A percentile compares a stretch with the other conserved stretches of the same genome.
phyloP scores from a whole-genome alignment of 805 yeast genomes.

The Kockiozyma suomiensis region DNA sequence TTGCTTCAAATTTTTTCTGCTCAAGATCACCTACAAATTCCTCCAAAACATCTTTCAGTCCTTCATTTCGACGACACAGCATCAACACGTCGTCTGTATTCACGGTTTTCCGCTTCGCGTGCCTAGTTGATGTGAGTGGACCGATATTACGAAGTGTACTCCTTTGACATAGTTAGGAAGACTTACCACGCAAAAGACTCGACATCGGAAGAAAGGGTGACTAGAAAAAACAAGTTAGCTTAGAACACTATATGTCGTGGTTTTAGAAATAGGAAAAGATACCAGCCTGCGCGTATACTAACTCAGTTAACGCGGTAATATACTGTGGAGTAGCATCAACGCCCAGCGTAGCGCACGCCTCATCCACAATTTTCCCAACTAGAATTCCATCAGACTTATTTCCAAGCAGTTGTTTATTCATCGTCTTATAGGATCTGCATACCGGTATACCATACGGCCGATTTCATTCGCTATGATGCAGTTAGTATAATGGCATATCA shows the following conservation, averaged over 20 bases:
- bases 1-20: conserved; percentile 9
- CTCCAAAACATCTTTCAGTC: conserved; percentile 35
- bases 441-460: conserved; percentile 41
- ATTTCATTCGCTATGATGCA: conserved; percentile 31
- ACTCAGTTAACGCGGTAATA: conserved; percentile 41
- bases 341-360: conserved; percentile 36
- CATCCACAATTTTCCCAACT: conserved; percentile 40
- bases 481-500: neutral
- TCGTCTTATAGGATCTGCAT: neutral
- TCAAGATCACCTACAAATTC: conserved; percentile 30
- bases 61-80: conserved; percentile 41
- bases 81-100: conserved; percentile 39
- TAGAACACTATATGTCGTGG: neutral
- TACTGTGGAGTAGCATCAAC: conserved; percentile 40
- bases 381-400: neutral
- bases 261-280: neutral
- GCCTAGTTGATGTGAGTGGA: conserved; percentile 27
- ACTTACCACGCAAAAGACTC: conserved; percentile 41
- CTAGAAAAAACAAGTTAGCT: conserved; percentile 13
- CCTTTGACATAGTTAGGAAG: neutral
- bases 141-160: neutral
- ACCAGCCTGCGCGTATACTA: conserved; percentile 41
- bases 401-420: neutral
- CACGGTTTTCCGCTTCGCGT: conserved; percentile 40
- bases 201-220: conserved; percentile 38